These are phyloP conservation scores for Quercus wislizeni DNA, from an alignment of 306 rosid species.

Conservation along the genomic window DNA sequence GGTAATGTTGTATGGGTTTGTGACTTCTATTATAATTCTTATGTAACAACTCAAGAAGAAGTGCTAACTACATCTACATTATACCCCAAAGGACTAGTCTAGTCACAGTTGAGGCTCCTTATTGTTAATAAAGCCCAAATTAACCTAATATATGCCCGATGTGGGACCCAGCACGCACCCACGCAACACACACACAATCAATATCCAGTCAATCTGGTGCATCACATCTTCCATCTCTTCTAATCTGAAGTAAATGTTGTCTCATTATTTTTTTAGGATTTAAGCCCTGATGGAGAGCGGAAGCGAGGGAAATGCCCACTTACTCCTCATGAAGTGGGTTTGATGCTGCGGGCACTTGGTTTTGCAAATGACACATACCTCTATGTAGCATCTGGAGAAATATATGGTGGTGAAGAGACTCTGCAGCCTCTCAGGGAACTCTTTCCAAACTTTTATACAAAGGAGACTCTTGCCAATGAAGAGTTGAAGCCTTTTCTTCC, in stretches of 20 bases:
- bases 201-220: too few relatives aligned
- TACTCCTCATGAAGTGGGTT: constrained; percentile 92
- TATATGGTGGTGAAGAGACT: constrained; percentile 98
- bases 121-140: too few relatives aligned
- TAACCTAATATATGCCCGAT: too few relatives aligned
- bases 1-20: not conserved
- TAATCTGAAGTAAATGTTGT: constrained; percentile 15
- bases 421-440: constrained; percentile 84
- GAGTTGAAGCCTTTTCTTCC: constrained; percentile 83
- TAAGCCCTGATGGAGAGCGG: constrained; percentile 81
- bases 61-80: too few relatives aligned
- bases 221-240: constrained; percentile 9
- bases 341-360: constrained; percentile 95
- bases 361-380: constrained; percentile 82
- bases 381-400: constrained; percentile 97
- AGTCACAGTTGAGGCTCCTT: too few relatives aligned
- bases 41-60: too few relatives aligned
- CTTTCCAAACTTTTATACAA: constrained; percentile 90
- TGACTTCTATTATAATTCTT: not conserved
- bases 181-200: too few relatives aligned
- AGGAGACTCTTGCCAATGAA: constrained; percentile 85
- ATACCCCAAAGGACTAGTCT: too few relatives aligned
- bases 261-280: constrained; percentile 53
- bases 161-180: too few relatives aligned
- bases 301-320: constrained; percentile 99